Evolutionary conservation across 1,284 basidiomycete species (phyloP).

Genomic region (Mycosarcoma mackinlayi): DNA sequence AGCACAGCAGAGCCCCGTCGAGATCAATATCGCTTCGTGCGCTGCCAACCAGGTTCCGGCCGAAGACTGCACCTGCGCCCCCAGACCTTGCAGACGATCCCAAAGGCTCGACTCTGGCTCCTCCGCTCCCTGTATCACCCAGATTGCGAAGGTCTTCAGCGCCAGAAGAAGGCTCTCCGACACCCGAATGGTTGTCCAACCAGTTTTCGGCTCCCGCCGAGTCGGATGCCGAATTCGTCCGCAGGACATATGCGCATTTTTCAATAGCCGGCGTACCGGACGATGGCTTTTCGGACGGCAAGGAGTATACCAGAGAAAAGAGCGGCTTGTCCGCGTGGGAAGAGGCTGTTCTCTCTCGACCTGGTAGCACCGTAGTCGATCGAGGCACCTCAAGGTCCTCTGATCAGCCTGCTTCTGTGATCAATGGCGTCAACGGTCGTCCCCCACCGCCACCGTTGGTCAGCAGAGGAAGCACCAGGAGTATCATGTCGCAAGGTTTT

Average conservation of each 20-base stretch:
- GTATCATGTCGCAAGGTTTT: slow-evolving; percentile 5
- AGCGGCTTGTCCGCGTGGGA: slow-evolving; percentile 51
- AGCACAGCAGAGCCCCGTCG: slow-evolving; percentile 16
- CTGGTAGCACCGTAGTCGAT: slow-evolving; percentile 9
- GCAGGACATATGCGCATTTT: slow-evolving; percentile 63
- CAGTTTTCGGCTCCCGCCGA: slow-evolving; percentile 38
- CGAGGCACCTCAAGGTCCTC: background rate
- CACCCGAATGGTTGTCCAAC: slow-evolving; percentile 22
- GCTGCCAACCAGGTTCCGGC: slow-evolving; percentile 17
- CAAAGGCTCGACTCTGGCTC: slow-evolving; percentile 12
- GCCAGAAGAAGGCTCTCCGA: slow-evolving; percentile 24
- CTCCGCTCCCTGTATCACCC: slow-evolving; percentile 14
- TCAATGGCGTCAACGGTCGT: slow-evolving; percentile 7
- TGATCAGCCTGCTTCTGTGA: background rate
- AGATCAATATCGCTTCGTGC: slow-evolving; percentile 27
- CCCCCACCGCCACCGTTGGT: slow-evolving; percentile 4
- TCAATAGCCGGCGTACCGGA: slow-evolving; percentile 49
- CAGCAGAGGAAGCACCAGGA: slow-evolving; percentile 10
- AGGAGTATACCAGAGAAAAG: slow-evolving; percentile 61
- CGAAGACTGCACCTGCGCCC: slow-evolving; percentile 18
- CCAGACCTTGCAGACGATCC: slow-evolving; percentile 8
- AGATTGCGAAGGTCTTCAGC: slow-evolving; percentile 38
- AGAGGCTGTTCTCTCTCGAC: slow-evolving; percentile 30
- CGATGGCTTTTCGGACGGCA: slow-evolving; percentile 62
- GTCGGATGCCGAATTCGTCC: slow-evolving; percentile 58